A percentile compares a stretch with the other conserved stretches of the same genome.
Evolutionary conservation across 2,329 filamentous ascomycete species (phyloP).

Genomic region (Graphium sp.): DNA sequence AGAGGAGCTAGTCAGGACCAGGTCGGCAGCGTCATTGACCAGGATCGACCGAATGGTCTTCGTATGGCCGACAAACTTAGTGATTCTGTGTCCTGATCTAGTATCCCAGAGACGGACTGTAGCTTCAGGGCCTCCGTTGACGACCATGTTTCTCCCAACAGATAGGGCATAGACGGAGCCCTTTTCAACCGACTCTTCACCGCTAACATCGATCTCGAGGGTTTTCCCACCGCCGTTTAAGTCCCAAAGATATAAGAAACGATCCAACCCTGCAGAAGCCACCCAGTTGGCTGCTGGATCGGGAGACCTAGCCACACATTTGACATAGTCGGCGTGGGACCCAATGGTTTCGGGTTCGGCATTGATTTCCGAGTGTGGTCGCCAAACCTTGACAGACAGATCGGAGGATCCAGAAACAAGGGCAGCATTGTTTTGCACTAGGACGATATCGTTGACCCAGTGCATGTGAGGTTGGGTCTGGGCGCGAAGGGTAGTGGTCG

Average conservation of each 20-base stretch:
- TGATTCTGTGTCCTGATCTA: constrained; percentile 73
- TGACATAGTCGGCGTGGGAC: constrained; percentile 90
- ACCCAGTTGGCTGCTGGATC: constrained; percentile 62
- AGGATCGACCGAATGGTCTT: constrained; percentile 87
- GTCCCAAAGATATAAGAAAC: constrained; percentile 89
- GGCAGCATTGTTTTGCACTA: constrained; percentile 61
- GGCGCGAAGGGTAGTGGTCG: constrained; percentile 39
- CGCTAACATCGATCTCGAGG: constrained; percentile 69
- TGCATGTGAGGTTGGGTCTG: constrained; percentile 69
- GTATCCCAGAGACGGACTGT: constrained; percentile 87
- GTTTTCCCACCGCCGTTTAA: constrained; percentile 73
- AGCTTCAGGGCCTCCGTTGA: constrained; percentile 86
- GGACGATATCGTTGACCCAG: constrained; percentile 86
- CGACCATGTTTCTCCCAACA: constrained; percentile 64
- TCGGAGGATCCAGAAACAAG: constrained; percentile 89
- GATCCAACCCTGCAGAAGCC: constrained; percentile 82
- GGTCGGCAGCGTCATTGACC: constrained; percentile 76
- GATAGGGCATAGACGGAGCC: constrained; percentile 88
- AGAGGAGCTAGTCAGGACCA: constrained; percentile 82
- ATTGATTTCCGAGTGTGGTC: constrained; percentile 47
- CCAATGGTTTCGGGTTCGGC: constrained; percentile 53
- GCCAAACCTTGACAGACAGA: constrained; percentile 83
- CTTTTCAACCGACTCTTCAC: constrained; percentile 74
- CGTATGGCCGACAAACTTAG: constrained; percentile 92
- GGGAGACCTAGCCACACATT: constrained; percentile 68